Conservation (phyloP, 805 yeast genomes). For the Starmera pachycereana region DNA sequence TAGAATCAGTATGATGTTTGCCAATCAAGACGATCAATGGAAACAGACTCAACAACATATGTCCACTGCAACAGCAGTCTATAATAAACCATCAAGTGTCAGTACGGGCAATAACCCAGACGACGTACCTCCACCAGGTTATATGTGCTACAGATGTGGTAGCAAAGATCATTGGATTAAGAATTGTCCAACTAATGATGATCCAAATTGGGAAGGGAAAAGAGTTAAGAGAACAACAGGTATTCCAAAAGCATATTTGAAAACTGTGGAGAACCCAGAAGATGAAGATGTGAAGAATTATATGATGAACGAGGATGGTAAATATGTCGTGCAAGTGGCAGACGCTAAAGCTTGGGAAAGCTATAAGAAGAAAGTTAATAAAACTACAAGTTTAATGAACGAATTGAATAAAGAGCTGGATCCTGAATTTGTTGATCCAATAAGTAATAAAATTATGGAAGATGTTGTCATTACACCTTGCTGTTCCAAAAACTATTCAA, state of each 20-base stretch:
- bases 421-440: constrained; percentile 58
- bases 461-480: constrained; percentile 82
- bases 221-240: constrained; percentile 91
- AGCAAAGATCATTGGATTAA: constrained; percentile 93
- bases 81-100: constrained; percentile 31
- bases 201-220: constrained; percentile 90
- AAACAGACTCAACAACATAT: constrained; percentile 84
- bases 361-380: constrained; percentile 52
- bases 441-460: constrained; percentile 49
- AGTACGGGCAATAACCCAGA: constrained; percentile 31
- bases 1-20: constrained; percentile 81
- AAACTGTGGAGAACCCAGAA: constrained; percentile 76
- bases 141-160: constrained; percentile 94
- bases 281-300: constrained; percentile 49
- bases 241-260: constrained; percentile 88
- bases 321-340: constrained; percentile 92
- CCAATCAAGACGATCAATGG: constrained; percentile 92
- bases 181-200: constrained; percentile 89
- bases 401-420: constrained; percentile 30
- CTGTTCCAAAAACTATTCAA: constrained; percentile 50
- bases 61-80: constrained; percentile 76
- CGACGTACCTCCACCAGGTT: constrained; percentile 88
- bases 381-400: constrained; percentile 12
- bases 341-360: constrained; percentile 86
- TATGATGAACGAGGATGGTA: constrained; percentile 90